A percentile compares a stretch with the other conserved stretches of the same genome.
These are phyloP conservation scores for Gossypium davidsonii DNA, from an alignment of 441 rosid species.

Conservation along the genomic window DNA sequence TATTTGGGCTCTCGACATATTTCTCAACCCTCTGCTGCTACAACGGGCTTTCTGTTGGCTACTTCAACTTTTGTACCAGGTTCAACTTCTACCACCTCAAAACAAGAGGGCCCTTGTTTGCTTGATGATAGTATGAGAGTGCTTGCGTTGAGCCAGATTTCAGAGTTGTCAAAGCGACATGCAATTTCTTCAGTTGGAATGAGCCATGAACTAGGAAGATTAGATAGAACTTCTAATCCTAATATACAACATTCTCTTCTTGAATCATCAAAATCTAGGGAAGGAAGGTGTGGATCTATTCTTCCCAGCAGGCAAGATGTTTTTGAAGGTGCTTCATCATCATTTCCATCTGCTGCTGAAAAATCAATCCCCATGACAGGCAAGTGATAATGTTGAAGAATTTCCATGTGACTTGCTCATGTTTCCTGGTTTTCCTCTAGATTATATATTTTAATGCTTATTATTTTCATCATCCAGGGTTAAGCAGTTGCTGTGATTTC, in stretches of 20 bases:
- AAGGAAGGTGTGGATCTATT: conserved; percentile 15
- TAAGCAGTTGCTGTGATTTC: conserved; percentile 21
- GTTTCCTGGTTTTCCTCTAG: neutral
- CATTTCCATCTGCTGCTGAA: conserved; percentile 19
- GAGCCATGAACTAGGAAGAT: conserved; percentile 24
- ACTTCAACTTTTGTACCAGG: conserved; percentile 17
- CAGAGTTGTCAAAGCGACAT: conserved; percentile 39
- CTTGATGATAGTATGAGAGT: conserved; percentile 41
- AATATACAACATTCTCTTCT: conserved; percentile 21
- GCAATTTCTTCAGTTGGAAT: conserved; percentile 24
- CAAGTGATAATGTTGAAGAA: conserved; percentile 12
- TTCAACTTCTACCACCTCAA: conserved; percentile 15
- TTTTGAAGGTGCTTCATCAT: conserved; percentile 19
- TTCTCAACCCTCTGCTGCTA: conserved; percentile 23
- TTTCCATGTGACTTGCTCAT: conserved; percentile 13
- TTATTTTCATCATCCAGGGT: conserved; percentile 25
- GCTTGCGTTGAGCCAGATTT: conserved; percentile 36
- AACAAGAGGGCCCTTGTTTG: conserved; percentile 26
- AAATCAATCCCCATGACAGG: conserved; percentile 23
- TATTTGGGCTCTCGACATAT: conserved; percentile 13
- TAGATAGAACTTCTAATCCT: conserved; percentile 16
- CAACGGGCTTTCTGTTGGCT: conserved; percentile 19
- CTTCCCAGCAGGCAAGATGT: conserved; percentile 17
- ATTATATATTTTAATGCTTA: neutral
- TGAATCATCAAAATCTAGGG: conserved; percentile 23